Base-by-base conservation (phyloP, 371 early-diverging fungal species). In the Apophysomyces variabilis region DNA sequence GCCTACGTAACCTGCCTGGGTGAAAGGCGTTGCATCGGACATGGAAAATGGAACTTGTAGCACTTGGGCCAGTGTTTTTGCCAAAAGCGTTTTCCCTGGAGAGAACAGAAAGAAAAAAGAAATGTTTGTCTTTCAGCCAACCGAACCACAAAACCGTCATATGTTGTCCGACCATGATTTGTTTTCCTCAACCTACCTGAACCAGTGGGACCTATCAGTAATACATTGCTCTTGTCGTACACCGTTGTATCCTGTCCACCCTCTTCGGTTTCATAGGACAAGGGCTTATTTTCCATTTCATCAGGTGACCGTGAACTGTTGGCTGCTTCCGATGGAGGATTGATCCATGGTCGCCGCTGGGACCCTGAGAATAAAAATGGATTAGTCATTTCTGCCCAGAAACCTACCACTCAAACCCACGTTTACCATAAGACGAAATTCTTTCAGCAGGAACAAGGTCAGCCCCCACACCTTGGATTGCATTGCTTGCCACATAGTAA, bases 1-100 rank as follows among this genome's bases (percentile, higher is more conserved):
- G 38, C 96, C 96, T 7, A 96, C 96, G 74, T 96, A 96, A 8
- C 96, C 96, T 9, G 96, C 93, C 65, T 96, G 96, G 5, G 96
- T 96, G 67, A 96, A 89, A 18, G 95, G 93, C 5, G 96, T 96
- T 4, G 96, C 96, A 75, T 96, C 96, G 16, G 92, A 92, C 83
- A 95, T 90, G 0, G 94, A 92, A 66, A 95, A 95, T 4, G 96
- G 96, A 0, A 96, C 96, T 45, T 94, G 86, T 38, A 96, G 85
- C 1, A 95, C 80, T 64, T 94, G 88, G 12, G 96, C 96, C 38
- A 94, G 73, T 11, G 95, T 95, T 66, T 88, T 86, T 9, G 93
- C 95, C 13, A 95, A 70, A 43, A 96, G 77, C 2, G 96, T 96
- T 77, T 95, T 95, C 6, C 93, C 88, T 71, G 26, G 5, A 43